A percentile compares a stretch with the other conserved stretches of the same genome.
These are phyloP conservation scores for Pestalotiopsis sp. DNA, from an alignment of 2,329 filamentous ascomycete genomes.

Conservation along the genomic window DNA sequence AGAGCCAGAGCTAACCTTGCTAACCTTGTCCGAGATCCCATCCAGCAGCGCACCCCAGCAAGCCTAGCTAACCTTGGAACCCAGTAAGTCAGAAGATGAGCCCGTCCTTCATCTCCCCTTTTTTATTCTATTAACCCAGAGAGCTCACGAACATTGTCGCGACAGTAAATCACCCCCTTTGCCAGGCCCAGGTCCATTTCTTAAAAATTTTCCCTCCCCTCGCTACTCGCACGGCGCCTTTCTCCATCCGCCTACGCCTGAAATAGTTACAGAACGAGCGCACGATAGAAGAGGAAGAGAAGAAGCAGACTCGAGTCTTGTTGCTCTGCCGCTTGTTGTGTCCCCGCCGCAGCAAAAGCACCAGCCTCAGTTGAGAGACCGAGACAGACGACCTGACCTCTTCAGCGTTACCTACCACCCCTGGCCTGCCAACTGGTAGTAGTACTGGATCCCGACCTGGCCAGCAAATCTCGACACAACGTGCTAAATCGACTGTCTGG, in stretches of 20 bases:
- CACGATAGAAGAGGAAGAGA: not conserved
- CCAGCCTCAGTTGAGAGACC: not conserved
- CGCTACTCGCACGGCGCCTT: not conserved
- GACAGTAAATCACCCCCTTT: constrained; percentile 12
- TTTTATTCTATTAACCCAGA: constrained; percentile 14
- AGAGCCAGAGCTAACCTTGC: not conserved
- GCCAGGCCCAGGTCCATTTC: constrained; percentile 6
- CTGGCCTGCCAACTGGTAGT: not conserved
- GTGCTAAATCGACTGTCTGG: not conserved
- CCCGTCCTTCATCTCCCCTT: constrained; percentile 13
- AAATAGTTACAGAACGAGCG: not conserved
- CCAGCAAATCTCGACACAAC: not conserved
- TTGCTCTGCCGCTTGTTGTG: not conserved
- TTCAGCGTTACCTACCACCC: not conserved
- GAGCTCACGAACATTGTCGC: constrained; percentile 12
- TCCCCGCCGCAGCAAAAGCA: not conserved
- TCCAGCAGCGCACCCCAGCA: constrained; percentile 9
- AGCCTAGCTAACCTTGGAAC: constrained; percentile 6
- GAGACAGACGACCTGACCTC: not conserved
- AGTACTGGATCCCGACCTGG: not conserved
- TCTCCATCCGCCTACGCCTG: not conserved
- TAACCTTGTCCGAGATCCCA: constrained; percentile 2
- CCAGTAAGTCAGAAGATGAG: constrained; percentile 12
- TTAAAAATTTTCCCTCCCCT: constrained; percentile 4
- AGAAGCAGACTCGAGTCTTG: not conserved